A percentile compares a stretch with the other conserved stretches of the same genome.
Conservation (phyloP, 371 early-diverging fungal species). For the Mucor plumbeus region DNA sequence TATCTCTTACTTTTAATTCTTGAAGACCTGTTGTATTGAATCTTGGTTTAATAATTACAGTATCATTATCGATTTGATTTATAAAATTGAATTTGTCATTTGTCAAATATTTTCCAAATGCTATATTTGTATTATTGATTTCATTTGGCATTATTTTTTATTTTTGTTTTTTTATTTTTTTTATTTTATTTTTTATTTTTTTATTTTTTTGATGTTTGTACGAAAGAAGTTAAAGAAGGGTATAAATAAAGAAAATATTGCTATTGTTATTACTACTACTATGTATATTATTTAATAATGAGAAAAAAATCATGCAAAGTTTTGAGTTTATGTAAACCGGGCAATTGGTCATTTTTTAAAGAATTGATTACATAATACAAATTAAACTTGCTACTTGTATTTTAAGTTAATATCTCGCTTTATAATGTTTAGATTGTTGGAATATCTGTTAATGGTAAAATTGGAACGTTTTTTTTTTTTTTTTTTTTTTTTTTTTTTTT, state of each 20-base stretch:
- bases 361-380: neutral
- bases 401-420: no score
- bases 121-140: slow-evolving; percentile 10
- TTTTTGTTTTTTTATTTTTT: no score
- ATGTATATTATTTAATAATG: neutral
- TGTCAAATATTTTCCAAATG: slow-evolving; percentile 32
- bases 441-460: no score
- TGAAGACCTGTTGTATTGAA: slow-evolving; percentile 34
- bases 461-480: no score
- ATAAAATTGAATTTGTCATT: slow-evolving; percentile 32
- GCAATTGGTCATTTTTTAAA: neutral
- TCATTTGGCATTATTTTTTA: slow-evolving; percentile 21
- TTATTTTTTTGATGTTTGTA: no score
- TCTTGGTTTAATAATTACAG: slow-evolving; percentile 34
- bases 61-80: slow-evolving; percentile 38
- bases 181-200: no score
- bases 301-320: neutral
- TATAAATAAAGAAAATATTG: neutral
- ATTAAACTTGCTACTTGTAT: no score
- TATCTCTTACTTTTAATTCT: slow-evolving; percentile 34
- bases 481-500: no score
- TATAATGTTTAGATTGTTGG: no score
- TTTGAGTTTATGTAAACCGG: neutral
- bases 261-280: no score
- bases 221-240: neutral